Evolutionary conservation across 495 filamentous ascomycete genomes (phyloP).

Genomic region (Articulospora tetracladia): DNA sequence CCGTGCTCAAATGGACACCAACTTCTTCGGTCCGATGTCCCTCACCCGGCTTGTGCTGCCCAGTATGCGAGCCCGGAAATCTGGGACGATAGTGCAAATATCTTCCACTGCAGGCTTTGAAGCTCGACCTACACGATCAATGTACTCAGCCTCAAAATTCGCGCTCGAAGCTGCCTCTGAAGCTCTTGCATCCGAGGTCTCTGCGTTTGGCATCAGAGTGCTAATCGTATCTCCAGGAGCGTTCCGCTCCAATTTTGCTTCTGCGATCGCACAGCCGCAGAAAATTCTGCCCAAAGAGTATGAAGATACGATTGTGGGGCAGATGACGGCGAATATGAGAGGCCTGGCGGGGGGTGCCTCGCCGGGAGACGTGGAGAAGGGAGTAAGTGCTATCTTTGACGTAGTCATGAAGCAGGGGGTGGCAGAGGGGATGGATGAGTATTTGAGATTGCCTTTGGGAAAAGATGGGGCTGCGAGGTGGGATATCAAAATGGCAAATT

Average conservation of each 20-base stretch:
- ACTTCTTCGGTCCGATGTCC: constrained; percentile 48
- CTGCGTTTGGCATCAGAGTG: constrained; percentile 41
- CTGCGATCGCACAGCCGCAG: constrained; percentile 10
- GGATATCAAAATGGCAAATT: constrained; percentile 30
- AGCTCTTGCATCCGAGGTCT: constrained; percentile 41
- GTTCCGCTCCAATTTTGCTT: constrained; percentile 42
- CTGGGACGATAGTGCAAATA: constrained; percentile 41
- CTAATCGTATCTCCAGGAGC: constrained; percentile 45
- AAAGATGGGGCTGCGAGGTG: constrained; percentile 36
- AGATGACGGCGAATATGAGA: constrained; percentile 23
- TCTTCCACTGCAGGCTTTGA: constrained; percentile 42
- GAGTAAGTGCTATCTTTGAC: constrained; percentile 42
- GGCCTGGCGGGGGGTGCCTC: constrained; percentile 21
- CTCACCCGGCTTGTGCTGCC: constrained; percentile 42
- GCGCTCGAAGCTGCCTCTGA: constrained; percentile 46
- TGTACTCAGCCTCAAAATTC: constrained; percentile 52
- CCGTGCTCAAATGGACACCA: constrained; percentile 37
- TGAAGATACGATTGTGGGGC: constrained; percentile 18
- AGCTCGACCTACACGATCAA: constrained; percentile 32
- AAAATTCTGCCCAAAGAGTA: constrained; percentile 21
- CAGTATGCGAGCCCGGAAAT: constrained; percentile 36
- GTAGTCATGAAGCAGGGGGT: constrained; percentile 31
- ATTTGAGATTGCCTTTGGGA: constrained; percentile 41
- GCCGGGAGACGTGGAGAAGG: constrained; percentile 47
- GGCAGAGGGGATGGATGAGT: constrained; percentile 33